Evolutionary conservation across 1,284 basidiomycete genomes (phyloP).

Genomic region (Moesziomyces antarcticus): DNA sequence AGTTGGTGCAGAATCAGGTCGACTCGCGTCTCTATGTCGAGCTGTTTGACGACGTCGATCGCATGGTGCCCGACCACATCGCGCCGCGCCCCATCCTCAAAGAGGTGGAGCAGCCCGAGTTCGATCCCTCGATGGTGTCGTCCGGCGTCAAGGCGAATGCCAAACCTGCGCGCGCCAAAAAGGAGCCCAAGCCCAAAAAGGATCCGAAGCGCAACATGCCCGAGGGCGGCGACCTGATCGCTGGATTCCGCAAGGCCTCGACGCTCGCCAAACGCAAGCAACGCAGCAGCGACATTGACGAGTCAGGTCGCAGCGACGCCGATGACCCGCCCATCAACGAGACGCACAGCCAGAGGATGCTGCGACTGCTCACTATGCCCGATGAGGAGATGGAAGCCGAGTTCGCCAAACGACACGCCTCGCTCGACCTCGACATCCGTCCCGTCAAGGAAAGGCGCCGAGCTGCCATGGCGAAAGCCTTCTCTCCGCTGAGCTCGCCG

Average conservation of each 20-base stretch:
- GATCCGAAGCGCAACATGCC: conserved; percentile 62
- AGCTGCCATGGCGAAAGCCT: not conserved
- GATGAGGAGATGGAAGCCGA: conserved; percentile 16
- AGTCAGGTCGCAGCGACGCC: conserved; percentile 5
- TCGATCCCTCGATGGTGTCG: conserved; percentile 60
- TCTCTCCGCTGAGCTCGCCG: conserved; percentile 21
- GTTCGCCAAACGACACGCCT: conserved; percentile 17
- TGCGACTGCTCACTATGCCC: conserved; percentile 7
- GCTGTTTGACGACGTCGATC: conserved; percentile 89
- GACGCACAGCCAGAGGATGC: conserved; percentile 34
- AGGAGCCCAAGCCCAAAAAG: conserved; percentile 42
- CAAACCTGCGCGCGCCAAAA: conserved; percentile 23
- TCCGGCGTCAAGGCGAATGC: conserved; percentile 11
- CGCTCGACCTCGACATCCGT: conserved; percentile 24
- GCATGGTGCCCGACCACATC: conserved; percentile 81
- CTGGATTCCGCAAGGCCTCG: conserved; percentile 59
- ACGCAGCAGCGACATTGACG: conserved; percentile 13
- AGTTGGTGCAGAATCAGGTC: conserved; percentile 89
- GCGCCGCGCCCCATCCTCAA: conserved; percentile 83
- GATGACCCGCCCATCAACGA: conserved; percentile 10
- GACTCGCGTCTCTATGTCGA: conserved; percentile 86
- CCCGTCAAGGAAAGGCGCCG: conserved; percentile 2
- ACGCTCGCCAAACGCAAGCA: conserved; percentile 40
- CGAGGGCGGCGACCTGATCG: conserved; percentile 33
- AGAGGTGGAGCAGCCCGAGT: conserved; percentile 72